Conservation (phyloP, 2,329 filamentous ascomycete species). For the Hymenoscyphus repandus region DNA sequence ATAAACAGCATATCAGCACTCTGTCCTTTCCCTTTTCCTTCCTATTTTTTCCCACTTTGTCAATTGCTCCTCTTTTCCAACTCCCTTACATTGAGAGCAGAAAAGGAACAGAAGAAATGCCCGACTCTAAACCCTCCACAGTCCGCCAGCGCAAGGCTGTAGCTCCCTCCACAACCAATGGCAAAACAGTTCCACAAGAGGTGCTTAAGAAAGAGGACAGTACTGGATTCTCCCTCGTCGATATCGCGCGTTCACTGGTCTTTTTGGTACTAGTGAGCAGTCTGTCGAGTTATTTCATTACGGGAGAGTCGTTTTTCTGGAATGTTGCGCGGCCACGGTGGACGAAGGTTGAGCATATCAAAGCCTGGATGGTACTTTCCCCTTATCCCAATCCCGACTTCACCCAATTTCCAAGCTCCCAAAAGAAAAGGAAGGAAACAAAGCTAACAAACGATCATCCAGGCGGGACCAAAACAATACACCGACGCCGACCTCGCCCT, state of each 20-base stretch:
- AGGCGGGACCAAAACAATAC: conserved; percentile 59
- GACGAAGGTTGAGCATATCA: conserved; percentile 19
- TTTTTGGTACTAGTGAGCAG: conserved; percentile 24
- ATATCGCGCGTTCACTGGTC: conserved; percentile 27
- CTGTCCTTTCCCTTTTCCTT: background rate
- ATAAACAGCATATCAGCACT: background rate
- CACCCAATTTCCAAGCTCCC: background rate
- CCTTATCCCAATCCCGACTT: background rate
- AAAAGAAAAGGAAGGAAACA: background rate
- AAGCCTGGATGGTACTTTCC: conserved; percentile 23
- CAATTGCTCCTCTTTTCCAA: background rate
- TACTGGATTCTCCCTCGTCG: conserved; percentile 13
- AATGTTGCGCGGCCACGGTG: conserved; percentile 24
- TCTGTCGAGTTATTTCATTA: conserved; percentile 29
- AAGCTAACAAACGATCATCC: conserved; percentile 3
- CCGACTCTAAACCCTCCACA: background rate
- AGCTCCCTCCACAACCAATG: background rate
- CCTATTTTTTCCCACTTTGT: background rate
- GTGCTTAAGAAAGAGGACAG: conserved; percentile 26
- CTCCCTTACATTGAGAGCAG: too few species aligned
- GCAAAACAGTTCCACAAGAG: conserved; percentile 1
- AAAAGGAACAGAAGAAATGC: background rate
- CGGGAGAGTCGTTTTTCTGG: conserved; percentile 27
- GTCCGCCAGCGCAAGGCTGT: conserved; percentile 5
- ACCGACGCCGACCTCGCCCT: conserved; percentile 68